phyloP scores from a whole-genome alignment of 176 grass and related monocot genomes.

The Juncus effusus region DNA sequence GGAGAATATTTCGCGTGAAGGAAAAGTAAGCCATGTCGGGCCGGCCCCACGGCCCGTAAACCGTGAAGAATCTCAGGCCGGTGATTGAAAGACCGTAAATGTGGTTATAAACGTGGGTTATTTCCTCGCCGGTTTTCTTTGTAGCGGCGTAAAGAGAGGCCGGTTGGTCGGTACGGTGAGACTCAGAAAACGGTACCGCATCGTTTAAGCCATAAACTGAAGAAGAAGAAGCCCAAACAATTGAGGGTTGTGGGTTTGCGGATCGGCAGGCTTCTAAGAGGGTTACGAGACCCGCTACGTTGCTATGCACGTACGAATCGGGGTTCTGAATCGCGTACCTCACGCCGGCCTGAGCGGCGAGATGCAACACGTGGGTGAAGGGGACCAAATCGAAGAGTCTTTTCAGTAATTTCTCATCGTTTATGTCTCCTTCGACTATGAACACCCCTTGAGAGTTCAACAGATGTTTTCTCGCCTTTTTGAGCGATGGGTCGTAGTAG shows the following conservation, averaged over 20 bases:
- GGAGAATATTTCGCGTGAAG: conserved; percentile 45
- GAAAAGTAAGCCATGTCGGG: conserved; percentile 55
- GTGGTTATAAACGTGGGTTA: conserved; percentile 47
- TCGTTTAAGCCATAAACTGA: conserved; percentile 47
- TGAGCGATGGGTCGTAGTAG: conserved; percentile 44
- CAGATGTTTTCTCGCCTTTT: conserved; percentile 36
- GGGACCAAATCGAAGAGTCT: conserved; percentile 35
- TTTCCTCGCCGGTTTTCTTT: conserved; percentile 51
- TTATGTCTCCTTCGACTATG: conserved; percentile 45
- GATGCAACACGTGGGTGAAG: conserved; percentile 47
- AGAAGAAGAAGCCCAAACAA: conserved; percentile 52
- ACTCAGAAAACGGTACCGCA: conserved; percentile 34
- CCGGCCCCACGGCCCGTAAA: conserved; percentile 48
- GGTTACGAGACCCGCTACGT: conserved; percentile 39
- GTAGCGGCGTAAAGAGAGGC: conserved; percentile 49
- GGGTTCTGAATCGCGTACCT: conserved; percentile 44
- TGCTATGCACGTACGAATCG: conserved; percentile 40
- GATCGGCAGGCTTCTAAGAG: conserved; percentile 38
- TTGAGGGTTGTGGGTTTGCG: conserved; percentile 37
- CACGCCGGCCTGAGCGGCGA: conserved; percentile 46
- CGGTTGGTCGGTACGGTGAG: conserved; percentile 39
- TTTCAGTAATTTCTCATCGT: conserved; percentile 33
- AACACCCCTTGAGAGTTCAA: conserved; percentile 30
- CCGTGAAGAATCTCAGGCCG: conserved; percentile 47
- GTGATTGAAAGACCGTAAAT: conserved; percentile 51